phyloP scores from a whole-genome alignment of 352 stramenopile genomes.

The Pythium dissimile region DNA sequence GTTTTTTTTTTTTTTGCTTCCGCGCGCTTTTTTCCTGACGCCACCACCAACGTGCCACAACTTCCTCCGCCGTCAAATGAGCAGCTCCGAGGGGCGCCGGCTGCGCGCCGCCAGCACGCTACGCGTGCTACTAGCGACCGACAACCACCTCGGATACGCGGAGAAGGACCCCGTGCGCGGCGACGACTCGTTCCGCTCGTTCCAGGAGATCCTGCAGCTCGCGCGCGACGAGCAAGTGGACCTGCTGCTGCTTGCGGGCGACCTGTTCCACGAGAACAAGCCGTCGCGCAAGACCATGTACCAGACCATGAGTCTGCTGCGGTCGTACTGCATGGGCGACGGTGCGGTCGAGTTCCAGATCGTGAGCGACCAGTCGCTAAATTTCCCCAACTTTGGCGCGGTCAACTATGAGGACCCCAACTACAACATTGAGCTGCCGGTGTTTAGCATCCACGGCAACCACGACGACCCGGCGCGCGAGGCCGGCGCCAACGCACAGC shows the following conservation, averaged over 20 bases:
- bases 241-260: slow-evolving; percentile 93
- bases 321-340: slow-evolving; percentile 94
- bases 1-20: not conserved
- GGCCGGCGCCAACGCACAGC: slow-evolving; percentile 41
- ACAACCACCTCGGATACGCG: slow-evolving; percentile 98
- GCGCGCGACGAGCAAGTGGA: slow-evolving; percentile 77
- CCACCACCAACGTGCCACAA: not conserved
- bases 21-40: not conserved
- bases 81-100: slow-evolving; percentile 12
- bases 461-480: slow-evolving; percentile 98
- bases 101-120: slow-evolving; percentile 40
- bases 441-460: slow-evolving; percentile 99
- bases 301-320: slow-evolving; percentile 96
- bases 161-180: slow-evolving; percentile 95
- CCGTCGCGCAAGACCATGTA: slow-evolving; percentile 94
- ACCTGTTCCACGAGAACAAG: slow-evolving; percentile 99
- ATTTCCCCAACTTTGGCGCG: slow-evolving; percentile 86
- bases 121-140: slow-evolving; percentile 95
- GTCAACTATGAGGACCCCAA: slow-evolving; percentile 98
- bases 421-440: slow-evolving; percentile 92
- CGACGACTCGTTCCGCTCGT: slow-evolving; percentile 90
- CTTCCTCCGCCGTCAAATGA: not conserved
- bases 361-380: slow-evolving; percentile 88
- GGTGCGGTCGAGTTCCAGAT: slow-evolving; percentile 81
- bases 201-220: slow-evolving; percentile 85